These are phyloP conservation scores for Apiospora sp. DNA, from an alignment of 2,329 filamentous ascomycete genomes.

Conservation along the genomic window DNA sequence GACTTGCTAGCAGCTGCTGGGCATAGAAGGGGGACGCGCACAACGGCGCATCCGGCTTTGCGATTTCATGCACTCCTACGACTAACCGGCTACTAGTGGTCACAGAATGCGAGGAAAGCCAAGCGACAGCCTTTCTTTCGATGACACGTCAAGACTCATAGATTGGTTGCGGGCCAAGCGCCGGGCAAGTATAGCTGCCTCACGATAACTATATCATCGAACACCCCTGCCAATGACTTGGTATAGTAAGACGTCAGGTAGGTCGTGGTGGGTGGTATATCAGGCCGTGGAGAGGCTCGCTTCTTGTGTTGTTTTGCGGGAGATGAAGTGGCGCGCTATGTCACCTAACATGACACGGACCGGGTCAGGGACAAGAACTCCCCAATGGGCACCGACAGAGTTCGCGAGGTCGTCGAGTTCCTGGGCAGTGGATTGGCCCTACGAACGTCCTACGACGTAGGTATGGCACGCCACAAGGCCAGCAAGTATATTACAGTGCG, in stretches of 20 bases:
- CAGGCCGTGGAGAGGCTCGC: background rate
- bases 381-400: background rate
- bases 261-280: background rate
- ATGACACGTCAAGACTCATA: constrained; percentile 11
- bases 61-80: background rate
- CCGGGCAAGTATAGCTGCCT: constrained; percentile 3
- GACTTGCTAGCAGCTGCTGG: background rate
- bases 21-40: background rate
- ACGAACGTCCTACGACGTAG: background rate
- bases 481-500: background rate
- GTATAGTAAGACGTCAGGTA: background rate
- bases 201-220: constrained; percentile 11
- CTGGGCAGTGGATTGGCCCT: background rate
- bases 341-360: background rate
- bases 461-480: background rate
- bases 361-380: background rate
- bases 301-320: background rate
- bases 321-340: constrained; percentile 6
- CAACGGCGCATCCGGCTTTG: constrained; percentile 5
- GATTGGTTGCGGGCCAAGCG: background rate
- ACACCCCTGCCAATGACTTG: background rate
- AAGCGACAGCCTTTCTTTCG: constrained; percentile 16
- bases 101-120: constrained; percentile 5
- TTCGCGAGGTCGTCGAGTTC: background rate
- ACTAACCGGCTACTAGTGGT: constrained; percentile 1